Evolutionary conservation across 2,329 filamentous ascomycete genomes (phyloP).

Genomic region (Penicillium rolfsii): DNA sequence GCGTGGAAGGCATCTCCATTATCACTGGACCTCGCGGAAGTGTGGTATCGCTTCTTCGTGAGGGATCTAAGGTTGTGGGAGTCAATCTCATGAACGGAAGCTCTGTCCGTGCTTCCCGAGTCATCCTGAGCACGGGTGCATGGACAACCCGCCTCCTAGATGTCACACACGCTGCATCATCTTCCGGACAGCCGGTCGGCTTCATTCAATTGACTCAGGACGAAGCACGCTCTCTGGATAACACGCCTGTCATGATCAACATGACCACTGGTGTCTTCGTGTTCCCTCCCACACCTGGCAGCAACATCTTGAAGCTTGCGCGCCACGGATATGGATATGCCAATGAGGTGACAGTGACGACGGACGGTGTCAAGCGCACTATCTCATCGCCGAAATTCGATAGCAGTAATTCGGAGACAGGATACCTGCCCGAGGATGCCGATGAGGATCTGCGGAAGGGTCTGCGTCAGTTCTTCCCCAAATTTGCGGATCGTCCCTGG

Average conservation of each 20-base stretch:
- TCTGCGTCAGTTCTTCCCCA: constrained; percentile 62
- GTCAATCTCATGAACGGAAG: constrained; percentile 57
- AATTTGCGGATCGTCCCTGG: constrained; percentile 62
- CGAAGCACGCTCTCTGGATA: constrained; percentile 65
- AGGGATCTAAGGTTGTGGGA: constrained; percentile 53
- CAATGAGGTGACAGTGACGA: constrained; percentile 36
- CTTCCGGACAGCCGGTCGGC: constrained; percentile 76
- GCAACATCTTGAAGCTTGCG: constrained; percentile 63
- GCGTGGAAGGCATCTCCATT: constrained; percentile 48
- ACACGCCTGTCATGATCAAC: constrained; percentile 63
- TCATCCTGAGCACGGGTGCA: constrained; percentile 79
- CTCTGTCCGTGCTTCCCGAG: constrained; percentile 64
- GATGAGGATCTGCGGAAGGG: constrained; percentile 62
- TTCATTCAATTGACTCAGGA: constrained; percentile 72
- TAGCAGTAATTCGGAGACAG: constrained; percentile 43
- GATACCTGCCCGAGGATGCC: constrained; percentile 54
- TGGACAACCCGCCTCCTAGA: constrained; percentile 79
- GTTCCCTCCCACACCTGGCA: constrained; percentile 53
- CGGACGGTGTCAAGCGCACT: constrained; percentile 22
- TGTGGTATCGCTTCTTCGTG: constrained; percentile 34
- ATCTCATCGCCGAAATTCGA: constrained; percentile 45
- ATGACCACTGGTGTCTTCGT: constrained; percentile 51
- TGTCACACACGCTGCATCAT: constrained; percentile 70
- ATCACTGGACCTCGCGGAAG: constrained; percentile 43
- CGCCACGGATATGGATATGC: constrained; percentile 67